Conservation (phyloP, 2,329 filamentous ascomycete species). For the Aspergillus carbonarius region DNA sequence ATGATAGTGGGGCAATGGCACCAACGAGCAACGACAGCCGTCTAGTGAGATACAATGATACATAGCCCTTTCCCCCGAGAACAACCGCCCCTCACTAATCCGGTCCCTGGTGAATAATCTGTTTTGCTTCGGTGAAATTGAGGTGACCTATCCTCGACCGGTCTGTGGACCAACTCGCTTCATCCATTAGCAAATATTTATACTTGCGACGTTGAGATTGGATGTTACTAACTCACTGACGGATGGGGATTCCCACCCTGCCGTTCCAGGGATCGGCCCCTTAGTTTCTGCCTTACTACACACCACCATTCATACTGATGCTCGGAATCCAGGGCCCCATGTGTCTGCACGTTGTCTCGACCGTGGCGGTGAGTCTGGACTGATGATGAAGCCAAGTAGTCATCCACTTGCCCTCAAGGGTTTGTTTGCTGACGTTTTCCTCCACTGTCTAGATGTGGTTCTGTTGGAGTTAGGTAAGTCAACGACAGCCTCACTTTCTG, state of each 20-base stretch:
- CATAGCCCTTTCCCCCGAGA: too few relatives aligned
- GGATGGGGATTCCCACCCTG: constrained; percentile 6
- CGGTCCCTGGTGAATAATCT: background rate
- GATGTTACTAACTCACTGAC: background rate
- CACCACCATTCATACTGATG: background rate
- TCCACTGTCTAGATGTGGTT: background rate
- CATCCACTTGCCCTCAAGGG: background rate
- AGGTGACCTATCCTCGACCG: background rate
- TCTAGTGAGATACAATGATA: too few relatives aligned
- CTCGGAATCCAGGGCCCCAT: background rate
- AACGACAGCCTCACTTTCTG: constrained; percentile 2
- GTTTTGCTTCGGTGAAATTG: background rate
- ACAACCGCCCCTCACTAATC: too few relatives aligned
- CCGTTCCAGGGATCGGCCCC: constrained; percentile 6
- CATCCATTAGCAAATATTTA: constrained; percentile 1
- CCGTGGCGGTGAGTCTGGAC: constrained; percentile 1
- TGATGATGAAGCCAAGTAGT: background rate
- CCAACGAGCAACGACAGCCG: background rate
- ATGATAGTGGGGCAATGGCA: background rate
- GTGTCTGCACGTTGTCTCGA: background rate
- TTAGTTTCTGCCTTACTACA: background rate
- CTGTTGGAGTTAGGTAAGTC: background rate
- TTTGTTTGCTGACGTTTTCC: background rate
- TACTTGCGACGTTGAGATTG: background rate
- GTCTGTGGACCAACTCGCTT: background rate